phyloP scores from a whole-genome alignment of 208 protist genomes.

The Leishmania aethiopica region DNA sequence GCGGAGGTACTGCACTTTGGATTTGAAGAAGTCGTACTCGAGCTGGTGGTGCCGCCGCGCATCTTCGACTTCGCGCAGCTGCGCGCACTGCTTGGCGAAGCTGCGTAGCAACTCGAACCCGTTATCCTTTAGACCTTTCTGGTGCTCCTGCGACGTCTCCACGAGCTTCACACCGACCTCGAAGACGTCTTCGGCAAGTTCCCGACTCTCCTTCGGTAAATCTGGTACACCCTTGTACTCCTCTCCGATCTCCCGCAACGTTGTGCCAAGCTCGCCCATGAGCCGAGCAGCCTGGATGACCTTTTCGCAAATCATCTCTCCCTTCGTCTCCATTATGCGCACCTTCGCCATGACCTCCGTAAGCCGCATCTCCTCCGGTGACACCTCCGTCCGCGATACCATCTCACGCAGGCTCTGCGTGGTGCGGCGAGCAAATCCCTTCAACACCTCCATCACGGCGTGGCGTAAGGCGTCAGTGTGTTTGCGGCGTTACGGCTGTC shows the following conservation, averaged over 20 bases:
- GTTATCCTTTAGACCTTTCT: conserved; percentile 61
- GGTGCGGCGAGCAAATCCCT: conserved; percentile 74
- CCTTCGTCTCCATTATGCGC: conserved; percentile 41
- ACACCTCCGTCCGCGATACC: conserved; percentile 40
- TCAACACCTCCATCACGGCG: conserved; percentile 62
- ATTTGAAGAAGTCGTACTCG: conserved; percentile 83
- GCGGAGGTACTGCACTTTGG: conserved; percentile 71
- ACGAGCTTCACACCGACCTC: conserved; percentile 58
- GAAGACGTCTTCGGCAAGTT: conserved; percentile 58
- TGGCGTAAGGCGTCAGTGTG: not conserved
- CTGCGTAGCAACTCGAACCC: conserved; percentile 58
- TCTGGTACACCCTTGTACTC: conserved; percentile 69
- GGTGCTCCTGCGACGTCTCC: conserved; percentile 54
- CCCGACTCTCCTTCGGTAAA: conserved; percentile 48
- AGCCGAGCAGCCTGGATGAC: conserved; percentile 57
- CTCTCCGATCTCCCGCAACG: conserved; percentile 74
- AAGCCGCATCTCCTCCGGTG: conserved; percentile 42
- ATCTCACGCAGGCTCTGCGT: conserved; percentile 81
- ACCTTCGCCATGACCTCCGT: conserved; percentile 54
- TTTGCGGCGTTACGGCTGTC: not conserved
- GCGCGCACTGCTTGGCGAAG: conserved; percentile 48
- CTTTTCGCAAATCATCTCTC: conserved; percentile 53
- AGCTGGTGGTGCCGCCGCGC: conserved; percentile 60
- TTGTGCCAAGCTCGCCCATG: conserved; percentile 70
- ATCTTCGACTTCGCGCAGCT: conserved; percentile 59